A percentile compares a stretch with the other conserved stretches of the same genome.
Evolutionary conservation across 176 grass and related monocot genomes (phyloP).

Genomic region (Hyparrhenia diplandra): DNA sequence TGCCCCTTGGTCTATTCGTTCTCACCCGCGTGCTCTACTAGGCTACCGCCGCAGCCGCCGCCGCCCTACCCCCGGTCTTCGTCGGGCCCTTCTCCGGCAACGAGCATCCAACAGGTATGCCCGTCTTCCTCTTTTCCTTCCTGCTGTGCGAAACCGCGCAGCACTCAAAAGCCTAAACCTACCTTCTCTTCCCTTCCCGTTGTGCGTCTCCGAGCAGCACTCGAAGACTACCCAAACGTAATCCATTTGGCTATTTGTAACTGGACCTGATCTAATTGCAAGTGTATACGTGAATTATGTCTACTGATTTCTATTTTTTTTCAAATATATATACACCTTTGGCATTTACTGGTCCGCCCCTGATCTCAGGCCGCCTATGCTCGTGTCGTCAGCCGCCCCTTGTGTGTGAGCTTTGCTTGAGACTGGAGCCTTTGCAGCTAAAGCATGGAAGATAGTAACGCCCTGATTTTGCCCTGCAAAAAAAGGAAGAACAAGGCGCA

Average conservation of each 20-base stretch:
- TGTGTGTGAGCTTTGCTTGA: not conserved
- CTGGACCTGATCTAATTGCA: not conserved
- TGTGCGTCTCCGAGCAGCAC: not conserved
- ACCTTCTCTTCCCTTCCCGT: not conserved
- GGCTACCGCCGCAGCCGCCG: no score
- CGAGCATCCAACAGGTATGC: not conserved
- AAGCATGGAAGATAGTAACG: conserved; percentile 62
- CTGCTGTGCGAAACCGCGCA: not conserved
- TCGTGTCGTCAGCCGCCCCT: not conserved
- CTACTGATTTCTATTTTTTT: not conserved
- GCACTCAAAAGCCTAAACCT: not conserved
- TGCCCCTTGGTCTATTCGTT: not conserved
- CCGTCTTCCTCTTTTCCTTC: not conserved
- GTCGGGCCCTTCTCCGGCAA: not conserved
- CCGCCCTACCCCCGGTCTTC: not conserved
- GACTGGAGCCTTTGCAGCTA: conserved; percentile 18
- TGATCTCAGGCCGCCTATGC: not conserved
- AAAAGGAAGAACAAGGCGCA: conserved; percentile 66
- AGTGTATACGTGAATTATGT: not conserved
- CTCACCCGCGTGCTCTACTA: not conserved
- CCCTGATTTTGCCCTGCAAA: conserved; percentile 58
- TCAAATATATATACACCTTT: not conserved
- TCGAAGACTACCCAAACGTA: no score
- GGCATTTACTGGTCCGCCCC: not conserved
- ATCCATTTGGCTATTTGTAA: no score